A percentile compares a stretch with the other conserved stretches of the same genome.
phyloP scores from a whole-genome alignment of 495 filamentous ascomycete species.

The Aspergillus biplanus region DNA sequence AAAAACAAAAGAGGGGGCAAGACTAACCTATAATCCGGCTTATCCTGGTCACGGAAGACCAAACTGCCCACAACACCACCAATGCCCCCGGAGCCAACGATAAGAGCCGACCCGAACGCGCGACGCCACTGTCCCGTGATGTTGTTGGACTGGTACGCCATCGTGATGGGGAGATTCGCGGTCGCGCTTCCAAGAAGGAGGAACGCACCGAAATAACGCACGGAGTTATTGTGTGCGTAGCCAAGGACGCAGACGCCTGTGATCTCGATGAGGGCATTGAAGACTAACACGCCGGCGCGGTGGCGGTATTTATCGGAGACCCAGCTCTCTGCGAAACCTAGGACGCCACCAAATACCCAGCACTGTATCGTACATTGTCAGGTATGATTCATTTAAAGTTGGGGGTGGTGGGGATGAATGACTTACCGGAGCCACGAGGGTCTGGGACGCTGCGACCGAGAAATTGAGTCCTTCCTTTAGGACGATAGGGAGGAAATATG shows the following conservation, averaged over 20 bases:
- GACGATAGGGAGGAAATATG: not conserved
- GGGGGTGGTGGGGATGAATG: not conserved
- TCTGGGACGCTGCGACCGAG: not conserved
- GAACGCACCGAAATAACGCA: constrained; percentile 65
- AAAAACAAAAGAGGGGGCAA: not conserved
- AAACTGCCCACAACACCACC: constrained; percentile 56
- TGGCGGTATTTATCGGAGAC: constrained; percentile 15
- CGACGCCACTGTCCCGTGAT: constrained; percentile 64
- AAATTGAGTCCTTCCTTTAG: not conserved
- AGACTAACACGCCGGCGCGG: constrained; percentile 6
- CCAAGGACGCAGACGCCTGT: constrained; percentile 10
- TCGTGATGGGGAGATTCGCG: constrained; percentile 51
- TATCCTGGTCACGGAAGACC: constrained; percentile 56
- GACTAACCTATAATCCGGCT: constrained; percentile 28
- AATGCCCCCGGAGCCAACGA: constrained; percentile 51
- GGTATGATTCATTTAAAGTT: not conserved
- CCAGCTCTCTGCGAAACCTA: constrained; percentile 17
- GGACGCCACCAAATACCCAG: constrained; percentile 13
- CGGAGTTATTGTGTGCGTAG: constrained; percentile 23
- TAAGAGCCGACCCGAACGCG: constrained; percentile 54
- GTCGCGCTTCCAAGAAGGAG: constrained; percentile 54
- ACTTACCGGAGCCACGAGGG: constrained; percentile 1
- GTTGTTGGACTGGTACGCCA: constrained; percentile 64
- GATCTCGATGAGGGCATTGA: constrained; percentile 18
- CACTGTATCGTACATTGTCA: constrained; percentile 5